Evolutionary conservation across 495 filamentous ascomycete species (phyloP).

Genomic region (Sabuloglossum arenarium): DNA sequence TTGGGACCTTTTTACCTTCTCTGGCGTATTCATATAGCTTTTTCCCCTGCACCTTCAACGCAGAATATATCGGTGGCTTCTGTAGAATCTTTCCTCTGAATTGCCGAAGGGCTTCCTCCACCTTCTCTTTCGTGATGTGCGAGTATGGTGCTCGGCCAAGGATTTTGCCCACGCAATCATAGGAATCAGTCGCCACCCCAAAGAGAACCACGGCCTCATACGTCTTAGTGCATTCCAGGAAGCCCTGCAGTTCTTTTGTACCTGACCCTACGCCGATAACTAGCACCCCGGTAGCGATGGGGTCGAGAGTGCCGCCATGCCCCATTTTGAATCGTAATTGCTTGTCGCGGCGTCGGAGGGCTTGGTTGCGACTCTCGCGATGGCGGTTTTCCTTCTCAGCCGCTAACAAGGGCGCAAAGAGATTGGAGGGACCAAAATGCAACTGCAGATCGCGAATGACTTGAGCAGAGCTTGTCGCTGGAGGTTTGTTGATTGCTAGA

Average conservation of each 20-base stretch:
- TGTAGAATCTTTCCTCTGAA: constrained; percentile 84
- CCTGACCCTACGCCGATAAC: constrained; percentile 73
- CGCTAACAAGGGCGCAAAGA: constrained; percentile 55
- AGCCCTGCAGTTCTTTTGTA: constrained; percentile 59
- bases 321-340: constrained; percentile 70
- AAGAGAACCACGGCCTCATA: constrained; percentile 84
- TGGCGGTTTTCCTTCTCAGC: constrained; percentile 29
- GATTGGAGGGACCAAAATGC: constrained; percentile 57
- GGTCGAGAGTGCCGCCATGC: constrained; percentile 90
- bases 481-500: constrained; percentile 79
- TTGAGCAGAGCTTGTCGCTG: constrained; percentile 64
- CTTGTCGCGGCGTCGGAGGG: constrained; percentile 29
- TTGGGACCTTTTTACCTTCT: constrained; percentile 62
- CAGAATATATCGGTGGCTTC: constrained; percentile 81
- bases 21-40: constrained; percentile 88
- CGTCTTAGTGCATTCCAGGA: constrained; percentile 72
- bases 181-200: constrained; percentile 80
- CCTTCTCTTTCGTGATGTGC: constrained; percentile 54
- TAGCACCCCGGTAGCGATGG: constrained; percentile 80
- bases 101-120: constrained; percentile 51
- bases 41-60: constrained; percentile 77
- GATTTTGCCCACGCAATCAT: constrained; percentile 69
- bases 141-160: constrained; percentile 49
- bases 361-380: constrained; percentile 31
- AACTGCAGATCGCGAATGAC: constrained; percentile 65